Conservation (phyloP, 768 basidiomycete species). For the Leccinum subtestaceum region DNA sequence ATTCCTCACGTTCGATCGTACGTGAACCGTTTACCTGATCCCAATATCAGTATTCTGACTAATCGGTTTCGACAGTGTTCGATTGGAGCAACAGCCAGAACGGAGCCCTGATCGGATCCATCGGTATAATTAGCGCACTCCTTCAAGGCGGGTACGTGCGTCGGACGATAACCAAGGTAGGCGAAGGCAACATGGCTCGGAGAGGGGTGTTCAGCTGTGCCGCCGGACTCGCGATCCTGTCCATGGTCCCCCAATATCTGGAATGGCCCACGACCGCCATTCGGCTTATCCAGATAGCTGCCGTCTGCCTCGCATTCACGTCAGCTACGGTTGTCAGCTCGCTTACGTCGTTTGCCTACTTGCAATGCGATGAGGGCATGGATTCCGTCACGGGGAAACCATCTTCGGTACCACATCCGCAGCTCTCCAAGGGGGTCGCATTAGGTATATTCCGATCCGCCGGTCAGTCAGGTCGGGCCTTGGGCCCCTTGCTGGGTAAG, state of each 20-base stretch:
- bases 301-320: slow-evolving; percentile 87
- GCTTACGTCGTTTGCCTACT: slow-evolving; percentile 84
- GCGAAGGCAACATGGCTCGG: slow-evolving; percentile 81
- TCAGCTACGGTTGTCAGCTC: slow-evolving; percentile 94
- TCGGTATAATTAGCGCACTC: slow-evolving; percentile 86
- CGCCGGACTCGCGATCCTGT: slow-evolving; percentile 65
- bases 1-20: slow-evolving; percentile 88
- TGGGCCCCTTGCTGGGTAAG: slow-evolving; percentile 88
- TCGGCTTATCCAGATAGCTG: slow-evolving; percentile 62
- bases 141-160: slow-evolving; percentile 96
- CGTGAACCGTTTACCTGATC: slow-evolving; percentile 30
- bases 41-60: background rate
- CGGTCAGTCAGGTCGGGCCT: slow-evolving; percentile 92
- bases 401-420: slow-evolving; percentile 47
- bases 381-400: slow-evolving; percentile 59
- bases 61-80: slow-evolving; percentile 51
- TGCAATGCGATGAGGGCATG: slow-evolving; percentile 80
- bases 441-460: slow-evolving; percentile 84
- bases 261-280: slow-evolving; percentile 44
- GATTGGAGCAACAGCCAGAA: slow-evolving; percentile 91
- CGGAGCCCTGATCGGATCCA: slow-evolving; percentile 77
- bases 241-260: slow-evolving; percentile 59
- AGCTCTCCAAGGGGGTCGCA: slow-evolving; percentile 80
- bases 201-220: slow-evolving; percentile 76
- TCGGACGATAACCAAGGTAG: slow-evolving; percentile 66